Evolutionary conservation across 108 stramenopile species (phyloP).

Genomic region (Pseudonitzschia delicatissima): DNA sequence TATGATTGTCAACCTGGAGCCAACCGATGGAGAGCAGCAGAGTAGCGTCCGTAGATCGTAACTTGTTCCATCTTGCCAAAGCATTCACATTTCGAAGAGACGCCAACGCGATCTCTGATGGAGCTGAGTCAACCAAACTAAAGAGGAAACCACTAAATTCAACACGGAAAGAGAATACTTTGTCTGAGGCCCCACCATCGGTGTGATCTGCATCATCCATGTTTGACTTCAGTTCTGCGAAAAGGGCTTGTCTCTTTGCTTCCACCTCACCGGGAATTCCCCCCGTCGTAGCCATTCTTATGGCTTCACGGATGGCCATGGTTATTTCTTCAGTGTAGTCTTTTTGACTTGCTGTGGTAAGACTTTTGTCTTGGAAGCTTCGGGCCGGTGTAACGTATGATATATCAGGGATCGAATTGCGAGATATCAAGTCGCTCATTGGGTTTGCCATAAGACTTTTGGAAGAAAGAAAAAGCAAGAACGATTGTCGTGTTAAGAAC

Average conservation of each 20-base stretch:
- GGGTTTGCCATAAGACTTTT: slow-evolving; percentile 11
- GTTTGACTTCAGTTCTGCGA: slow-evolving; percentile 17
- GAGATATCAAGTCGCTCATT: slow-evolving; percentile 15
- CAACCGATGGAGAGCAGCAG: slow-evolving; percentile 49
- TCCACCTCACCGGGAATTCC: slow-evolving; percentile 38
- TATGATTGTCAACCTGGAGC: slow-evolving; percentile 79
- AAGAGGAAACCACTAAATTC: slow-evolving; percentile 59
- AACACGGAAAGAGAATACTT: slow-evolving; percentile 41
- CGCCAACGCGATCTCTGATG: slow-evolving; percentile 60
- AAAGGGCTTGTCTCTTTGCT: slow-evolving; percentile 40
- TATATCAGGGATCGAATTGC: slow-evolving; percentile 24
- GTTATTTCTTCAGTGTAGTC: slow-evolving; percentile 11
- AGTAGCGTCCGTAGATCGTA: slow-evolving; percentile 48
- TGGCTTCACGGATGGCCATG: slow-evolving; percentile 29
- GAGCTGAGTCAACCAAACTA: slow-evolving; percentile 65
- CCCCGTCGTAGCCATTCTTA: slow-evolving; percentile 7
- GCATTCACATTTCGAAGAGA: slow-evolving; percentile 53
- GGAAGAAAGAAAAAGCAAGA: not conserved
- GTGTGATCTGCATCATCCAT: not conserved
- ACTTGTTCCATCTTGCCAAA: slow-evolving; percentile 51
- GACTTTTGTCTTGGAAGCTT: not conserved
- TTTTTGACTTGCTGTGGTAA: not conserved
- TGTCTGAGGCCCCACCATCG: slow-evolving; percentile 23
- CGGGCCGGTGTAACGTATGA: slow-evolving; percentile 23
- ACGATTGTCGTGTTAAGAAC: not conserved